These are phyloP conservation scores for Calonectria leucothoes DNA, from an alignment of 2,329 filamentous ascomycete species.

Conservation along the genomic window DNA sequence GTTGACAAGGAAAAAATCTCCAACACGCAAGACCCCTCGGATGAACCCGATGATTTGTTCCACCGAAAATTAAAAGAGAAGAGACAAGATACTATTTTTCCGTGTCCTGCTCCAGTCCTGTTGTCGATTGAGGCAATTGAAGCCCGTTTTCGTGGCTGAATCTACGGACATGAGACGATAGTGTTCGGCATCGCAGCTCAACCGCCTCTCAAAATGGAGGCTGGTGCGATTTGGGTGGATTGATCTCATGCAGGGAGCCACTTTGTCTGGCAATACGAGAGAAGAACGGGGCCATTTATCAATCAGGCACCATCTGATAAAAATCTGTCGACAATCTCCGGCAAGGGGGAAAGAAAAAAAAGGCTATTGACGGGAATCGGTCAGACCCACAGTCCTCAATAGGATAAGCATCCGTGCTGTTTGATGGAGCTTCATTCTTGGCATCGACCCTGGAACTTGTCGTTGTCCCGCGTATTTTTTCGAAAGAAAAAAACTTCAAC, in stretches of 20 bases:
- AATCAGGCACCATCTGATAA: conserved; percentile 21
- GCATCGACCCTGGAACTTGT: not conserved
- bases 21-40: not conserved
- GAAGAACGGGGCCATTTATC: conserved; percentile 17
- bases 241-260: not conserved
- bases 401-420: conserved; percentile 12
- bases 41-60: not conserved
- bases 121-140: not conserved
- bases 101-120: not conserved
- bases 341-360: not conserved
- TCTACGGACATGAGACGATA: not conserved
- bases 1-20: not conserved
- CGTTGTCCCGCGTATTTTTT: not conserved
- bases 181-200: not conserved
- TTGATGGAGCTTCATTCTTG: conserved; percentile 3
- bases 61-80: not conserved
- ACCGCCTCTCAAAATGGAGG: not conserved
- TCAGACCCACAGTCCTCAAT: conserved; percentile 10
- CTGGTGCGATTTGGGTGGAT: not conserved
- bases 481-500: not conserved
- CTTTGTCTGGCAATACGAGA: conserved; percentile 10
- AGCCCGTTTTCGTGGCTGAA: not conserved
- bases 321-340: conserved; percentile 19
- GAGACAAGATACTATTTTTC: not conserved
- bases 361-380: conserved; percentile 2